phyloP scores from a whole-genome alignment of 331 rosid genomes.

The Stylosanthes scabra region DNA sequence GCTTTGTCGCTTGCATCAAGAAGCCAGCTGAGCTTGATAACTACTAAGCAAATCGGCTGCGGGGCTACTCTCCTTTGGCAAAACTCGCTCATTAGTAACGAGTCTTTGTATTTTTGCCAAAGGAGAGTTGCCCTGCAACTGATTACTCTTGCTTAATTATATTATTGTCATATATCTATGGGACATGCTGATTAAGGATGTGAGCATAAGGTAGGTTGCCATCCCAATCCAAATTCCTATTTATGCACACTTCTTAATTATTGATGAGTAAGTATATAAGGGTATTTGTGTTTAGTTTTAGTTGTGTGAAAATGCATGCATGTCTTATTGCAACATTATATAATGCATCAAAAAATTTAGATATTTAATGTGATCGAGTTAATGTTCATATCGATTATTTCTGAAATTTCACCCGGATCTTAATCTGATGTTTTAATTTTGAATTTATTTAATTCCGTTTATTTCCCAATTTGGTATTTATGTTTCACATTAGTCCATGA shows the following conservation, averaged over 20 bases:
- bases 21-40: no score
- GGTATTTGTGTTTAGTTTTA: neutral
- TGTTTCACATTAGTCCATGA: no score
- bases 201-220: neutral
- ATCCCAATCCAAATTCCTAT: neutral
- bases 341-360: neutral
- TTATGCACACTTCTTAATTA: neutral
- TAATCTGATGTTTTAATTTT: no score
- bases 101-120: conserved; percentile 37
- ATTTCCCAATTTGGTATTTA: no score
- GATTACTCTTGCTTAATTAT: conserved; percentile 37
- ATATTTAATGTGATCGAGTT: no score
- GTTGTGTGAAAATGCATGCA: conserved; percentile 15
- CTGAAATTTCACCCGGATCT: no score
- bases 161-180: neutral
- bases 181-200: neutral
- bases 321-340: neutral
- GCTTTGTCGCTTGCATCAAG: conserved; percentile 4
- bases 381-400: no score
- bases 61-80: conserved; percentile 55
- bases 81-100: neutral
- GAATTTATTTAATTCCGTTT: no score
- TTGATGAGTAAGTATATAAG: neutral
- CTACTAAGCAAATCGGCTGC: conserved; percentile 36
- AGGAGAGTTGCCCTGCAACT: conserved; percentile 57